These are phyloP conservation scores for Ulmus americana DNA, from an alignment of 331 rosid species.

Conservation along the genomic window DNA sequence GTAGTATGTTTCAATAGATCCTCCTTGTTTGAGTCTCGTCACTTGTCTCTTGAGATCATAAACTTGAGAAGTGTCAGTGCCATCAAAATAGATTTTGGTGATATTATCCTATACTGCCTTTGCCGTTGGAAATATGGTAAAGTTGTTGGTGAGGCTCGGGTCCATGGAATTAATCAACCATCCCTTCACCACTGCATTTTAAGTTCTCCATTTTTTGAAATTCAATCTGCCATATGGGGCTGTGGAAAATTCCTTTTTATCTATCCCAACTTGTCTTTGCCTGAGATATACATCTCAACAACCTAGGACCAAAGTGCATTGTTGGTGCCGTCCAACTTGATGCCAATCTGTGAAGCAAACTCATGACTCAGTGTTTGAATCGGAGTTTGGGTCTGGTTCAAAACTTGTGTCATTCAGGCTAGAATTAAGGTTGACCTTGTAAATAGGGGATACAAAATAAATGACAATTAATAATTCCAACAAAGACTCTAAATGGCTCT, in stretches of 20 bases:
- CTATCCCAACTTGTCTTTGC: slow-evolving; percentile 9
- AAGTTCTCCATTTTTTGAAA: neutral
- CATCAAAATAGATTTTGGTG: neutral
- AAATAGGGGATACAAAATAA: no score
- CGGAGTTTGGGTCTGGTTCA: neutral
- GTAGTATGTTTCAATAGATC: slow-evolving; percentile 2
- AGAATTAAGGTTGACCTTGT: no score
- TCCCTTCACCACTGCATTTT: neutral
- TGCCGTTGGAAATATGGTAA: neutral
- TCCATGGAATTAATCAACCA: slow-evolving; percentile 17
- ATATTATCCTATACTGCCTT: neutral
- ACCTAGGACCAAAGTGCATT: slow-evolving; percentile 10
- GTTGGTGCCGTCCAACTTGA: slow-evolving; percentile 6
- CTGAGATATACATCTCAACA: slow-evolving; percentile 8
- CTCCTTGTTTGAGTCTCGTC: neutral
- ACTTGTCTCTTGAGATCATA: slow-evolving; percentile 7
- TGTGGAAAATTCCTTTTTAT: slow-evolving; percentile 3
- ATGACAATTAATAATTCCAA: no score
- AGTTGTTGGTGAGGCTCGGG: neutral
- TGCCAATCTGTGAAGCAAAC: neutral
- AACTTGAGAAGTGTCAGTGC: neutral
- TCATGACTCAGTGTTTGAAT: neutral
- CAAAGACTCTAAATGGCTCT: no score
- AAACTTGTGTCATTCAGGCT: no score
- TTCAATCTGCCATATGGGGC: neutral